Evolutionary conservation across 2,329 filamentous ascomycete genomes (phyloP), one percentile per base, ranked within the genome.

Genomic region (Penicillium olsonii): DNA sequence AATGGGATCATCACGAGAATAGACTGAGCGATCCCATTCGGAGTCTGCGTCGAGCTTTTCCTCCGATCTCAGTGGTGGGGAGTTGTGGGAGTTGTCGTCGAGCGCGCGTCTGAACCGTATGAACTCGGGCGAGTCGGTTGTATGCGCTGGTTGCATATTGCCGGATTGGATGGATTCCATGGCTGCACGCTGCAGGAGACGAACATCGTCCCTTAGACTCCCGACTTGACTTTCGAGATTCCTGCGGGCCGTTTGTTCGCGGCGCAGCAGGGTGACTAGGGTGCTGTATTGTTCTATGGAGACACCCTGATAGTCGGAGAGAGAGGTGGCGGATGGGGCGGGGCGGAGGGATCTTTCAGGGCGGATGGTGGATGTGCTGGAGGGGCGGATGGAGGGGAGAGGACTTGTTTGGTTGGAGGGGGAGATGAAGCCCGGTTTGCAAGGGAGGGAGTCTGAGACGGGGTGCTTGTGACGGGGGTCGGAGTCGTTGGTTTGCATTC

Each of bases 201-300:
- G 63, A 20, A 74, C 56, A 38, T 76, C 72, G 35, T 71, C 68
- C 34, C 74, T 72, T 5, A 78, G 61, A 27, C 66, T 57, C 6
- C 67, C 59, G 3, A 78, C 66, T 55, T 78, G 73, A 27, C 62
- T 62, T 56, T 78, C 76, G 1, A 78, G 64, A 18, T 66, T 67
- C 31, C 72, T 67, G 24, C 76, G 73, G 2, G 76, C 75, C 5
- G 67, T 69, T 53, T 77, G 74, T 53, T 78, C 76, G 40, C 74
- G 65, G 5, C 73, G 69, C 11, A 78, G 66, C 2, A 78, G 65
- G 11, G 69, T 75, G 22, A 76, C 69, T 2, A 78, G 63, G 0
- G 72, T 70, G 48, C 72, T 75, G 54, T 77, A 77, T 45, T 77
- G 73, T 35, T 78, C 75, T 14, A 75, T 67, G 4, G 75, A 75